These are phyloP conservation scores for Alternaria dauci DNA, from an alignment of 2,329 filamentous ascomycete genomes.

Conservation along the genomic window DNA sequence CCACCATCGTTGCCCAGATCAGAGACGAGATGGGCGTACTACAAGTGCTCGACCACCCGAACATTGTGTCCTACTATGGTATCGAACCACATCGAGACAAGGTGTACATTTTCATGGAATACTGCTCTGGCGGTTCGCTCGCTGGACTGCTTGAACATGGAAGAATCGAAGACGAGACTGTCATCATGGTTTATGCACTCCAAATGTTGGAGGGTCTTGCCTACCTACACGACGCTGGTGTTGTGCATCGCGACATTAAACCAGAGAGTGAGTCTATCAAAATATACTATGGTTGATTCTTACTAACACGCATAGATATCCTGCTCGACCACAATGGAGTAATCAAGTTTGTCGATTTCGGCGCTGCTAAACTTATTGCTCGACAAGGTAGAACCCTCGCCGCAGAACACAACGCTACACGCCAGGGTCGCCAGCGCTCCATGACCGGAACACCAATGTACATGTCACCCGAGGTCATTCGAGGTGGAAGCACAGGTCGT, in stretches of 20 bases:
- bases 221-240: slow-evolving; percentile 89
- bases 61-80: slow-evolving; percentile 96
- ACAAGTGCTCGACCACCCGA: slow-evolving; percentile 94
- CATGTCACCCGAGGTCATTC: slow-evolving; percentile 99
- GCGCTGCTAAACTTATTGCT: slow-evolving; percentile 95
- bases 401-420: slow-evolving; percentile 64
- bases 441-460: slow-evolving; percentile 99
- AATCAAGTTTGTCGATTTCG: slow-evolving; percentile 99
- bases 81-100: slow-evolving; percentile 98
- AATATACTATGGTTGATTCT: neutral
- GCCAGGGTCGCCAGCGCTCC: slow-evolving; percentile 71
- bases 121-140: slow-evolving; percentile 93
- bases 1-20: slow-evolving; percentile 91
- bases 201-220: slow-evolving; percentile 93
- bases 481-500: slow-evolving; percentile 74
- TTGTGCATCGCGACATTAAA: slow-evolving; percentile 97
- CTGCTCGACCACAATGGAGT: slow-evolving; percentile 96
- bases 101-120: slow-evolving; percentile 99
- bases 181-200: slow-evolving; percentile 94
- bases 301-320: slow-evolving; percentile 66
- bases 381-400: slow-evolving; percentile 89
- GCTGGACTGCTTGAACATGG: slow-evolving; percentile 92
- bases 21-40: slow-evolving; percentile 96
- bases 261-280: slow-evolving; percentile 78
- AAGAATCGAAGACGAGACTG: slow-evolving; percentile 95